These are phyloP conservation scores for Claviceps purpurea DNA, from an alignment of 2,329 filamentous ascomycete genomes.

Conservation along the genomic window DNA sequence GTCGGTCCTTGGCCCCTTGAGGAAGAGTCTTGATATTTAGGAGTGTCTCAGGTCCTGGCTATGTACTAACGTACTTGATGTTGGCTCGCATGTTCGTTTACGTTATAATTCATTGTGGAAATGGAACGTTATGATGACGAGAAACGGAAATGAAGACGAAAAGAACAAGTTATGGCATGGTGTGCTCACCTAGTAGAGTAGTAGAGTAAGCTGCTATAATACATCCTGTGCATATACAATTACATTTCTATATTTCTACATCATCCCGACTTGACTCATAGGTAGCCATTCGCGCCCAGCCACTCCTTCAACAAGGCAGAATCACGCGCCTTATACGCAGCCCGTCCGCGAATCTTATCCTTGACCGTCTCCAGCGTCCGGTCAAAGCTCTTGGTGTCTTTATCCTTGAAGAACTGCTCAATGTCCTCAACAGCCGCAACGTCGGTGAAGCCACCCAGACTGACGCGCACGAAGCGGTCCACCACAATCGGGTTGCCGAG, in stretches of 20 bases:
- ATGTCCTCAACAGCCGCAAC: slow-evolving; percentile 61
- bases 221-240: no score
- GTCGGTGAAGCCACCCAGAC: slow-evolving; percentile 67
- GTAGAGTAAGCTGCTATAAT: no score
- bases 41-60: no score
- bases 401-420: slow-evolving; percentile 67
- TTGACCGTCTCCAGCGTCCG: slow-evolving; percentile 73
- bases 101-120: no score
- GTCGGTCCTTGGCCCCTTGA: background rate
- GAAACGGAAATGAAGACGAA: no score
- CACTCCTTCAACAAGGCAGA: slow-evolving; percentile 61
- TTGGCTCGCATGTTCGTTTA: no score
- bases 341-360: slow-evolving; percentile 74
- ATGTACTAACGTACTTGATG: no score
- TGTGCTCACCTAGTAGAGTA: no score
- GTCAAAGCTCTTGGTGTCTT: slow-evolving; percentile 77
- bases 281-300: slow-evolving; percentile 44
- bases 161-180: no score
- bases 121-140: no score
- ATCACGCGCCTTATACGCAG: slow-evolving; percentile 71
- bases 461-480: slow-evolving; percentile 74
- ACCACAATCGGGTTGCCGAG: slow-evolving; percentile 76
- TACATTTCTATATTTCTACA: no score
- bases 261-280: slow-evolving; percentile 12
- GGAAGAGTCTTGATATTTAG: no score